Base-by-base conservation (phyloP, 768 basidiomycete species). In the Lactifluus hygrophoroides region DNA sequence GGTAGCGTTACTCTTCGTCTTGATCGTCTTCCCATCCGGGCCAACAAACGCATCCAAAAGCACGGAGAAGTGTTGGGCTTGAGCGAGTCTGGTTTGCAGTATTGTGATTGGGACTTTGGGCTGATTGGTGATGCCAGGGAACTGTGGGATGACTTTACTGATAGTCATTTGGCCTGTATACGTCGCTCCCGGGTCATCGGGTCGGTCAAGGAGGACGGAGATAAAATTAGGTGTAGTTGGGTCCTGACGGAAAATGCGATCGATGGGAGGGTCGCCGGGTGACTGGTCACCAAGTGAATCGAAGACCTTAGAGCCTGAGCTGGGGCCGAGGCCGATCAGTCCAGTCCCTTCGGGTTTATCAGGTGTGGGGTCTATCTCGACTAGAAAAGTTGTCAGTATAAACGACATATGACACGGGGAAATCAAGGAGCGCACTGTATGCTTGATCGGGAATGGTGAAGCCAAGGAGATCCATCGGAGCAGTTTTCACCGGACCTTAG, bases 21-120 rank as follows among this genome's bases (percentile, higher is more conserved):
- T 61, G 62, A 91, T 83, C 10, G 81, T 70, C 17, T 77, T 67
- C 8, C 82, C 82, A 57, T 84, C 76, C 0, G 84, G 83, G 0
- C 82, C 85, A 27, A 82, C 77, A 51, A 88, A 70, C 8, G 74
- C 67, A 62, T 88, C 88, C 11, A 87, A 74, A 23, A 84, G 69
- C 0, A 82, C 70, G 63, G 83, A 81, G 73, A 84, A 86, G 63
- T 88, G 84, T 65, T 86, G 86, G 50, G 77, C 72, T 68, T 75
- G 72, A 66, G 79, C 68, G 21, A 84, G 69, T 34, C 83, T 68
- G 55, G 72, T 73, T 17, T 68, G 72, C 9, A 66, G 51, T 25
- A 72, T 52, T 0, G 76, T 69, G 25, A 88, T 80, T 9, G 74
- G 63, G 27, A 84, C 74, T 56, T 75, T 75, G 1, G 81, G 77